Evolutionary conservation across 2,329 filamentous ascomycete species (phyloP).

Genomic region (Pseudocercospora crystallina): DNA sequence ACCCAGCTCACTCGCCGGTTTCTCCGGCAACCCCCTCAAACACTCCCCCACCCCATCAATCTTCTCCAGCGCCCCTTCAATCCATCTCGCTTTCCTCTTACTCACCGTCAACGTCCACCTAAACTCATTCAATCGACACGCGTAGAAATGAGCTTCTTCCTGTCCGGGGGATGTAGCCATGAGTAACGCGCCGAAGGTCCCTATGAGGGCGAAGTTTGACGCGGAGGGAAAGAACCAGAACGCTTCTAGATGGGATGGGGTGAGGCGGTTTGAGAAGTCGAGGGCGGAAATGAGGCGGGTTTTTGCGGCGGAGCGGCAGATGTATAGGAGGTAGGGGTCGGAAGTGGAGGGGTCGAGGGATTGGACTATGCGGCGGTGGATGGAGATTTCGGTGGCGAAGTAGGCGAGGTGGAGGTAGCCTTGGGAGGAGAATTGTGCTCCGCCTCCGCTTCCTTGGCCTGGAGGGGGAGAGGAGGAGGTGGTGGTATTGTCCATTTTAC

Average conservation of each 20-base stretch:
- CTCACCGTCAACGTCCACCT: conserved; percentile 90
- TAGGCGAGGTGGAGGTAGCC: conserved; percentile 84
- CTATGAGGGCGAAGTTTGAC: conserved; percentile 91
- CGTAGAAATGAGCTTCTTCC: conserved; percentile 92
- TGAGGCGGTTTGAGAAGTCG: conserved; percentile 94
- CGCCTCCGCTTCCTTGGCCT: too few species aligned
- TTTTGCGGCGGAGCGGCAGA: conserved; percentile 90
- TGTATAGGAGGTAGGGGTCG: conserved; percentile 83
- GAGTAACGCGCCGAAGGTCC: conserved; percentile 85
- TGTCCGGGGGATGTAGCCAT: conserved; percentile 84
- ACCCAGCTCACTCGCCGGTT: conserved; percentile 31
- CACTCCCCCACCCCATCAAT: conserved; percentile 46
- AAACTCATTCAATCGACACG: conserved; percentile 80
- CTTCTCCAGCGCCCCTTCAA: conserved; percentile 47
- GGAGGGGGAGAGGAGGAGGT: conserved; percentile 12
- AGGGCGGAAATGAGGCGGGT: conserved; percentile 92
- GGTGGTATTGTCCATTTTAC: conserved; percentile 62
- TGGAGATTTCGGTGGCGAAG: conserved; percentile 89
- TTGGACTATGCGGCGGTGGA: conserved; percentile 86
- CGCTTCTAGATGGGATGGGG: conserved; percentile 77
- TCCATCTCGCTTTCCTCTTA: conserved; percentile 63
- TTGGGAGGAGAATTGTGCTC: conserved; percentile 40
- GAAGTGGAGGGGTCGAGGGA: conserved; percentile 58
- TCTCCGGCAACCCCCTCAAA: conserved; percentile 46
- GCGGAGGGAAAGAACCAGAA: conserved; percentile 92